Evolutionary conservation across 768 basidiomycete genomes (phyloP).

Genomic region (Naganishia antarctica): DNA sequence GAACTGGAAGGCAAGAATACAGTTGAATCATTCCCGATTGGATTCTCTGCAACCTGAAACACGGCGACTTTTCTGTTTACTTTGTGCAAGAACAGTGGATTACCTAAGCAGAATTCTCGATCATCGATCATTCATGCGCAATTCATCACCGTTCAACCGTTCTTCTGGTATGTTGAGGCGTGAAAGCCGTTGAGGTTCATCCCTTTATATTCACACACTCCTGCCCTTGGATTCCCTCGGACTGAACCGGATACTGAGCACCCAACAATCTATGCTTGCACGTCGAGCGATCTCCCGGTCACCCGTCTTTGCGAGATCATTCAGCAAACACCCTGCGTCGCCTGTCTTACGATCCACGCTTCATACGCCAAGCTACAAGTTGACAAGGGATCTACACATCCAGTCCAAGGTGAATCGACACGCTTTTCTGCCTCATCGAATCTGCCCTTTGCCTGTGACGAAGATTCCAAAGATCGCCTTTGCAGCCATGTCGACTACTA

Average conservation of each 20-base stretch:
- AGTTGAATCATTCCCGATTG: too few species aligned
- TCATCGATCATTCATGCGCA: not conserved
- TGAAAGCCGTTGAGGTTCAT: too few species aligned
- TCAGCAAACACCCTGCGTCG: not conserved
- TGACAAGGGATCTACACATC: not conserved
- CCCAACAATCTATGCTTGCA: constrained; percentile 14
- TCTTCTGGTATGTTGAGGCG: too few species aligned
- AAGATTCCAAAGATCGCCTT: not conserved
- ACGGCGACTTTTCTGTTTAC: constrained; percentile 18
- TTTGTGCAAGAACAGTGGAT: too few species aligned
- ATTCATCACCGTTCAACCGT: not conserved
- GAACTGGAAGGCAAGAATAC: too few species aligned
- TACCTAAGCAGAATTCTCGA: not conserved
- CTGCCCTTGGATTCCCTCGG: too few species aligned
- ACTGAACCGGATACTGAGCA: not conserved
- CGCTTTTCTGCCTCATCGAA: not conserved
- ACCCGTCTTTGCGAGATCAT: constrained; percentile 12
- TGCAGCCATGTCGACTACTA: constrained; percentile 7
- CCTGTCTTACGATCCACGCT: not conserved
- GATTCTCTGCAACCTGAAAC: too few species aligned
- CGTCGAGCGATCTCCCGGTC: constrained; percentile 7
- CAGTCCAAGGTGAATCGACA: not conserved
- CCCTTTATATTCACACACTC: too few species aligned
- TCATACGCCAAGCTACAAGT: too few species aligned
- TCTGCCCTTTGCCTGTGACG: not conserved